Conservation (phyloP, 371 early-diverging fungal species). For the Rhizopus delemar region DNA sequence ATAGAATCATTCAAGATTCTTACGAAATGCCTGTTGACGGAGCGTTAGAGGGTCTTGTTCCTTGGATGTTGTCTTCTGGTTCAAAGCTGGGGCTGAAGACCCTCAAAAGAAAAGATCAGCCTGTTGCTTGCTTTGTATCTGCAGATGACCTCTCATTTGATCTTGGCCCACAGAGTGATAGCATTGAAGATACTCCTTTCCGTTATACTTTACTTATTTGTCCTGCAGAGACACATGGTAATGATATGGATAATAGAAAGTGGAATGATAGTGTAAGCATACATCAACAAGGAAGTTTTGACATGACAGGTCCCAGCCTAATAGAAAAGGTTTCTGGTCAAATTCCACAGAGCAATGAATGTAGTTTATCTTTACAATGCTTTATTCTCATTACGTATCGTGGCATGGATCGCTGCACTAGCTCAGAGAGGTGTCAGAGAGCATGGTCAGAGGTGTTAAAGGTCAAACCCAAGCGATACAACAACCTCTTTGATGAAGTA, state of each 20-base stretch:
- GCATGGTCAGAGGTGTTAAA: conserved; percentile 28
- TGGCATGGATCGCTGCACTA: conserved; percentile 28
- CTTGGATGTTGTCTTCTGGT: conserved; percentile 70
- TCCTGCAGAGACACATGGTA: conserved; percentile 9
- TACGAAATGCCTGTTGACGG: conserved; percentile 43
- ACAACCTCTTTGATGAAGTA: conserved; percentile 29
- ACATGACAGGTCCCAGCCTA: conserved; percentile 15
- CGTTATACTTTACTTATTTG: conserved; percentile 33
- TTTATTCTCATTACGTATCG: conserved; percentile 38
- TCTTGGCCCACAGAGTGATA: background rate
- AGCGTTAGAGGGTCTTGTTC: conserved; percentile 51
- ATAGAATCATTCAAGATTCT: conserved; percentile 58
- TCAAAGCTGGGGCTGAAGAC: conserved; percentile 60
- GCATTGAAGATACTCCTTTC: conserved; percentile 14
- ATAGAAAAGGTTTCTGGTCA: conserved; percentile 9
- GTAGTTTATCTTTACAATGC: conserved; percentile 30
- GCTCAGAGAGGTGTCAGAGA: conserved; percentile 8
- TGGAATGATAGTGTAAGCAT: conserved; percentile 16
- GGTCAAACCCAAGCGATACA: conserved; percentile 20
- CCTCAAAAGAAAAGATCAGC: conserved; percentile 19
- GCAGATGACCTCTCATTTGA: conserved; percentile 36
- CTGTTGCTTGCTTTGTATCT: conserved; percentile 42
- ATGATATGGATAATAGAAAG: conserved; percentile 1
- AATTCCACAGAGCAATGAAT: background rate
- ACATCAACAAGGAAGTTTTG: conserved; percentile 28